Conservation (phyloP, 192 early-diverging fungal genomes). For the Blastocladiella britannica region DNA sequence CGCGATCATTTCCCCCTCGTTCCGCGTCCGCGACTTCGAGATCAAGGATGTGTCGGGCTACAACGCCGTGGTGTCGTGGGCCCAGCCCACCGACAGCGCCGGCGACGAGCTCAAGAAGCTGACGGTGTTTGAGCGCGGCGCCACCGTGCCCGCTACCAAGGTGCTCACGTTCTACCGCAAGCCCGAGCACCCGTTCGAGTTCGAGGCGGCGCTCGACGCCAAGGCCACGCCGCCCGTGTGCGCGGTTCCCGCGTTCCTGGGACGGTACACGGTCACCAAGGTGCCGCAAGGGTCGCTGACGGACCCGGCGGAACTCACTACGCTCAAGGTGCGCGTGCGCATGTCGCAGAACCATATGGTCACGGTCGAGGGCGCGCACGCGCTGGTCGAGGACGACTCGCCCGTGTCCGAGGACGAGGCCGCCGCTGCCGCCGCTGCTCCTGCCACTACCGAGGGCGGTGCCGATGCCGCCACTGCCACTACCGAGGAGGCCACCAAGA, state of each 20-base stretch:
- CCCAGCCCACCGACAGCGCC: slow-evolving; percentile 25
- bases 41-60: slow-evolving; percentile 76
- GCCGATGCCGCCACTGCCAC: slow-evolving; percentile 3
- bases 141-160: slow-evolving; percentile 74
- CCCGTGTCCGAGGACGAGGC: slow-evolving; percentile 6
- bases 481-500: slow-evolving; percentile 55
- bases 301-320: slow-evolving; percentile 39
- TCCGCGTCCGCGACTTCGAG: slow-evolving; percentile 92
- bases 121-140: slow-evolving; percentile 70
- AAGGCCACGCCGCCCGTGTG: slow-evolving; percentile 51
- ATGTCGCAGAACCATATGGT: slow-evolving; percentile 70
- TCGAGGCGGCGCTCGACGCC: slow-evolving; percentile 58
- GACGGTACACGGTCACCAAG: slow-evolving; percentile 63
- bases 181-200: slow-evolving; percentile 48
- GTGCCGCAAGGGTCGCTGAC: slow-evolving; percentile 32
- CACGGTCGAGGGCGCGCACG: slow-evolving; percentile 59
- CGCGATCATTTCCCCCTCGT: slow-evolving; percentile 87
- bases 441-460: slow-evolving; percentile 2
- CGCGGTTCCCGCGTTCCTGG: slow-evolving; percentile 52
- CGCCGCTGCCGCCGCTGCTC: slow-evolving; percentile 7
- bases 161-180: slow-evolving; percentile 72
- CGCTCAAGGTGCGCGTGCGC: slow-evolving; percentile 77
- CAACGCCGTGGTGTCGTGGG: slow-evolving; percentile 77
- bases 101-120: slow-evolving; percentile 60
- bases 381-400: slow-evolving; percentile 39